Conservation (phyloP, 2,329 filamentous ascomycete species). For the Aspergillus oerlinghausenensis region DNA sequence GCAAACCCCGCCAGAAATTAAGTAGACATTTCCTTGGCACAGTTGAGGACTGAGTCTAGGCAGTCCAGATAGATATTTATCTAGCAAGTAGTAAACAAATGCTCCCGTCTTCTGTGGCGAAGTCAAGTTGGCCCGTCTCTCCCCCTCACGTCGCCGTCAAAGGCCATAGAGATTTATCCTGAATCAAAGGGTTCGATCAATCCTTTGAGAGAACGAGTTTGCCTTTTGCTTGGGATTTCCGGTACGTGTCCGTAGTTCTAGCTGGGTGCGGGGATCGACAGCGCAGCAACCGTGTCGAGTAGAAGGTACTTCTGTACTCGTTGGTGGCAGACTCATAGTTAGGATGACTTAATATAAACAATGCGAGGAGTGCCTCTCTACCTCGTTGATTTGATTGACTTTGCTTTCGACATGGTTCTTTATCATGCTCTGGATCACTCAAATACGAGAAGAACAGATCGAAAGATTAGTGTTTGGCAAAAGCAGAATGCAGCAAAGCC, state of each 20-base stretch:
- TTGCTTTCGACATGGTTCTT: background rate
- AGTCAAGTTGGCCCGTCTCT: background rate
- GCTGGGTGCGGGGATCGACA: slow-evolving; percentile 19
- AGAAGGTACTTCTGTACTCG: background rate
- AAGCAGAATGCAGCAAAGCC: background rate
- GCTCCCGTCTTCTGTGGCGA: background rate
- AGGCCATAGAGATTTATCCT: background rate
- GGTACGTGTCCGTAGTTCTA: background rate
- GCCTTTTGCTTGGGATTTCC: slow-evolving; percentile 11
- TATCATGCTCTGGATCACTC: background rate
- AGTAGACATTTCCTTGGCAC: background rate
- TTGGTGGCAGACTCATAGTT: background rate
- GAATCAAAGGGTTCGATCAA: background rate
- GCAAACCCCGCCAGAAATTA: background rate
- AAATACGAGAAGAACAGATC: background rate
- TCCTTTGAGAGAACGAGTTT: background rate
- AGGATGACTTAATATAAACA: background rate
- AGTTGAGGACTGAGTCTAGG: background rate
- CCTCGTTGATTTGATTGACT: background rate
- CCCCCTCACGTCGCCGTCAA: background rate
- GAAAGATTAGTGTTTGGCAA: background rate
- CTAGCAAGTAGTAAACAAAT: background rate
- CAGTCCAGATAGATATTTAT: too few species aligned
- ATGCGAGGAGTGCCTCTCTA: background rate
- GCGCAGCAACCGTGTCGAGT: slow-evolving; percentile 21